A percentile compares a stretch with the other conserved stretches of the same genome.
Evolutionary conservation across 2,329 filamentous ascomycete species (phyloP).

Genomic region (Ceratocystis destructans): DNA sequence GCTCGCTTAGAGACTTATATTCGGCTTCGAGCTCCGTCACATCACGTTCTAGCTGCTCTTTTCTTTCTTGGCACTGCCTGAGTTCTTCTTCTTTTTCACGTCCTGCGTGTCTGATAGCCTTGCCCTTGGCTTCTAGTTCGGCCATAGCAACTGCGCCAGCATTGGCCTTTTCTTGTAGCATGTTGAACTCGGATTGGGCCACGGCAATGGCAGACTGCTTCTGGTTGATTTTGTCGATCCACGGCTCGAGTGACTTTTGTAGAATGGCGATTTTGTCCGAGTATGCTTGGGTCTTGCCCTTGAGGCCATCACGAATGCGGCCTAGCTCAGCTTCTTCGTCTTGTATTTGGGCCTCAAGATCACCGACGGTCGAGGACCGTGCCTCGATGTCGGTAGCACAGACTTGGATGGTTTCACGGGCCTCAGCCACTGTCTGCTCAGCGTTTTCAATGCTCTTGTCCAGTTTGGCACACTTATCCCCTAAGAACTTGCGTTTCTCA

Average conservation of each 20-base stretch:
- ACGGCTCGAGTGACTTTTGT: conserved; percentile 88
- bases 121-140: conserved; percentile 70
- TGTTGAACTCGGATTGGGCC: conserved; percentile 85
- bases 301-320: conserved; percentile 71
- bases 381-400: conserved; percentile 66
- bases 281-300: conserved; percentile 89
- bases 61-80: conserved; percentile 60
- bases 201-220: conserved; percentile 91
- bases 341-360: conserved; percentile 63
- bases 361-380: conserved; percentile 57
- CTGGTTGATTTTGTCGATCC: conserved; percentile 93
- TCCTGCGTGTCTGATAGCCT: conserved; percentile 56
- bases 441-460: conserved; percentile 74
- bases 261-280: conserved; percentile 86
- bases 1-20: conserved; percentile 54
- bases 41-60: conserved; percentile 59
- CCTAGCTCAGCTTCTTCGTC: conserved; percentile 69
- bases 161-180: conserved; percentile 78
- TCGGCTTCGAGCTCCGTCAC: conserved; percentile 57
- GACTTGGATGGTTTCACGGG: conserved; percentile 63
- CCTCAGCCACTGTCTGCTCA: conserved; percentile 59
- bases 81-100: conserved; percentile 59
- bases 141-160: conserved; percentile 72
- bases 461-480: conserved; percentile 83
- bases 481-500: conserved; percentile 90